Conservation (phyloP, 768 basidiomycete genomes). For the Pleurotus tuber-regium region DNA sequence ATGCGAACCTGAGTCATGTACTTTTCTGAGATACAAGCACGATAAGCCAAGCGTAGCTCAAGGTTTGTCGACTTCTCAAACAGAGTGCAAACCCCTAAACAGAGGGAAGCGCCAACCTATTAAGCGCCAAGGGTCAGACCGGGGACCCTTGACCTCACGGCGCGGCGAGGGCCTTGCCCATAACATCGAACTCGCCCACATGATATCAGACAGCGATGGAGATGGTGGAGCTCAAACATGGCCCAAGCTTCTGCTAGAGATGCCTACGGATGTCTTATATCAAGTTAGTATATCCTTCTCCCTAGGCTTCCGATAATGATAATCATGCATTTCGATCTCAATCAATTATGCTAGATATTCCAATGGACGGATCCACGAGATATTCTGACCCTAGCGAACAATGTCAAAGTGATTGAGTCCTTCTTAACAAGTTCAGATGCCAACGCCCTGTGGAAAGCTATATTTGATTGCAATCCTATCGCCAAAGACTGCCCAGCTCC, state of each 20-base stretch:
- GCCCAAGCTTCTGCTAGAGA: neutral
- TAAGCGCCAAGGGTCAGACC: too few species aligned
- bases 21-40: too few species aligned
- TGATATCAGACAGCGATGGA: too few species aligned
- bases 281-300: neutral
- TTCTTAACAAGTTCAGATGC: slow-evolving; percentile 3
- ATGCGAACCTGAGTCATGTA: too few species aligned
- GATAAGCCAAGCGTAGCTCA: too few species aligned
- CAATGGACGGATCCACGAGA: slow-evolving; percentile 4
- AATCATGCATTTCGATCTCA: neutral
- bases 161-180: too few species aligned
- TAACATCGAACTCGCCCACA: too few species aligned
- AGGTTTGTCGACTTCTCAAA: too few species aligned
- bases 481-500: slow-evolving; percentile 8
- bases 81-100: too few species aligned
- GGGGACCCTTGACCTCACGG: too few species aligned
- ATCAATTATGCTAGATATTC: slow-evolving; percentile 5
- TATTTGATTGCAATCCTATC: slow-evolving; percentile 5
- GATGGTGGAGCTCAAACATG: too few species aligned
- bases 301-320: neutral
- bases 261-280: slow-evolving; percentile 6
- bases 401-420: neutral
- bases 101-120: too few species aligned
- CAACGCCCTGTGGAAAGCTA: neutral
- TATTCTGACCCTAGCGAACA: neutral